A percentile compares a stretch with the other conserved stretches of the same genome.
These are phyloP conservation scores for Rhodamnia rubescens DNA, from an alignment of 345 rosid species.

Conservation along the genomic window DNA sequence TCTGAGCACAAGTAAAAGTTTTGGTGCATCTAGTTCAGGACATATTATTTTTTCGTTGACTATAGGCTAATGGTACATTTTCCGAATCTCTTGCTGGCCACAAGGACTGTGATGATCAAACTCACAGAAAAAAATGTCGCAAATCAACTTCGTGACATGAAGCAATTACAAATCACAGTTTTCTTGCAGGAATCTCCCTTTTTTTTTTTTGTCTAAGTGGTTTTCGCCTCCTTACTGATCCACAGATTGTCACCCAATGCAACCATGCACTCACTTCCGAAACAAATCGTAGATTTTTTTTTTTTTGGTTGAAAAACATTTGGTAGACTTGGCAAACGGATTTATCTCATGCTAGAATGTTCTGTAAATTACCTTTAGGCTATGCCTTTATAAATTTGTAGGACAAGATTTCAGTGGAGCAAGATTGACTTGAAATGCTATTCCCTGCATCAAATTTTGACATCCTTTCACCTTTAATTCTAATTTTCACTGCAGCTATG, in stretches of 20 bases:
- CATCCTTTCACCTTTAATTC: background rate
- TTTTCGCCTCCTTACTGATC: background rate
- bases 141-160: background rate
- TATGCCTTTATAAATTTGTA: background rate
- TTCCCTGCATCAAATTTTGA: background rate
- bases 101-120: background rate
- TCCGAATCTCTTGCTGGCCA: background rate
- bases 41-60: background rate
- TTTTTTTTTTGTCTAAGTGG: background rate
- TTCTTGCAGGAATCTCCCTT: background rate
- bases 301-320: no score
- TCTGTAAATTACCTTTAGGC: background rate
- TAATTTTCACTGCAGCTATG: conserved; percentile 33
- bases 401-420: background rate
- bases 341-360: background rate
- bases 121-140: background rate
- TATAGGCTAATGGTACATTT: background rate
- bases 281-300: background rate
- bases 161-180: background rate
- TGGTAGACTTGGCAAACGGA: background rate
- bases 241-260: background rate
- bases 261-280: background rate
- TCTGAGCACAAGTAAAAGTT: background rate
- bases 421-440: background rate
- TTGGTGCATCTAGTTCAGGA: background rate